Base-by-base conservation (phyloP, 2,329 filamentous ascomycete genomes). In the Claviceps maximensis region DNA sequence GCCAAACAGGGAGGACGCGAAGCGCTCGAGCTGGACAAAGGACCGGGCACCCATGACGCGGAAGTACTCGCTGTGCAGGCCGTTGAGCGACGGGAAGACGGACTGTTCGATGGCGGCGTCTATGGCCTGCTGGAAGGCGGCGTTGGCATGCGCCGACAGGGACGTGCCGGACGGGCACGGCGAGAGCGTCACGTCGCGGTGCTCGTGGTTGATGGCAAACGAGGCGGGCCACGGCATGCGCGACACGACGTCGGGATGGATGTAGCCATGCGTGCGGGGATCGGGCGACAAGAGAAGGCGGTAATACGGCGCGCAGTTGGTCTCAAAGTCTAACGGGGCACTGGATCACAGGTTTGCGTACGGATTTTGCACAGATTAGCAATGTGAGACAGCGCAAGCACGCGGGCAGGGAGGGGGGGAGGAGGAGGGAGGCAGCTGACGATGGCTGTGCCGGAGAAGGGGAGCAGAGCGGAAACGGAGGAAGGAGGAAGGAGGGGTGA, bases 1-100 rank as follows among this genome's bases (percentile, higher is more conserved):
- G 8, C 84, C 84, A 57, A 88, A 87, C 4, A 89, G 69, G 3
- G 79, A 71, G 44, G 73, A 75, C 3, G 80, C 80, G 52, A 76
- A 76, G 25, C 84, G 74, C 65, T 87, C 84, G 58, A 87, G 72
- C 50, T 65, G 65, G 47, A 71, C 64, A 19, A 62, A 58, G 10
- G 55, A 57, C n/a, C 64, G 58, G 3, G 70, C 67, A 15, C 71
- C 72, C 6, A 69, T 58, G 52, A 74, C 47, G 44, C 63, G 68
- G 54, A 73, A 75, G 56, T 62, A 63, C 58, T 76, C 73, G 60
- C 71, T 72, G 60, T 72, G 70, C 47, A 62, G 58, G 49, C 58
- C 65, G 54, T 69, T 67, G 40, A 71, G 58, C 17, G 64, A 63
- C 23, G 71, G 67, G 55, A 75, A 72, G 19, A 69, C 52, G 42